Evolutionary conservation across 176 grass and related monocot genomes (phyloP), one percentile per base, ranked within the genome.

Genomic region (Avena sativa): DNA sequence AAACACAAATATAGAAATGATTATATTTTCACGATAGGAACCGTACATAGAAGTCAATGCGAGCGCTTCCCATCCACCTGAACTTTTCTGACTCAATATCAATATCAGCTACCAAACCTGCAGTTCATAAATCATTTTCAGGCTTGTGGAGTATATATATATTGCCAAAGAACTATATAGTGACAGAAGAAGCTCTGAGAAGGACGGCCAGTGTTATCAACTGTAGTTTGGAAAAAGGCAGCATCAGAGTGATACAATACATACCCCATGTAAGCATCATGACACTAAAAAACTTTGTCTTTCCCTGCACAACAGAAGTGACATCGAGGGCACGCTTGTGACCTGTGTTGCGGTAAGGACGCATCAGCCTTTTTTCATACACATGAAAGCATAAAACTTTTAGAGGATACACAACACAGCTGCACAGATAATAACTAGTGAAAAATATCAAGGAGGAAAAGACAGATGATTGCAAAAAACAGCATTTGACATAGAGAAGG

Each of bases 1-100:
- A 44, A 56, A 3, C 1, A 48, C 66, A 79, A 32, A 3, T 14
- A 81, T 15, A 47, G 4, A 80, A 74, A 84, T 14, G 21, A 76
- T 44, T 61, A 30, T 40, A 7, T 6, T 78, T 79, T 55, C 56
- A 80, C 17, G 62, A 46, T 77, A 86, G 72, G 59, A 79, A 11
- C 83, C 86, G 79, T 92, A 96, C 97, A 87, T 99, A 96, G 76
- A 99, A 90, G 5, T 93, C 91, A 71, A 99, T 74, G 30, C 97
- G 97, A 85, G 89, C 94, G n/a, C 94, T 94, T 88, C 94, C 94
- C 94, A 99, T 91, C 97, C 97, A 99, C 70, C 97, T 94, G 71
- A 94, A 99, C 78, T 99, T 99, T 86, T 99, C 97, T 20, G 94
- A 99, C 59, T 99, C 94, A 56, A 97, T 99, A 93, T 99, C 94